A percentile compares a stretch with the other conserved stretches of the same genome.
phyloP scores from a whole-genome alignment of 192 early-diverging fungal genomes.

The Gamsiella multidivaricata region DNA sequence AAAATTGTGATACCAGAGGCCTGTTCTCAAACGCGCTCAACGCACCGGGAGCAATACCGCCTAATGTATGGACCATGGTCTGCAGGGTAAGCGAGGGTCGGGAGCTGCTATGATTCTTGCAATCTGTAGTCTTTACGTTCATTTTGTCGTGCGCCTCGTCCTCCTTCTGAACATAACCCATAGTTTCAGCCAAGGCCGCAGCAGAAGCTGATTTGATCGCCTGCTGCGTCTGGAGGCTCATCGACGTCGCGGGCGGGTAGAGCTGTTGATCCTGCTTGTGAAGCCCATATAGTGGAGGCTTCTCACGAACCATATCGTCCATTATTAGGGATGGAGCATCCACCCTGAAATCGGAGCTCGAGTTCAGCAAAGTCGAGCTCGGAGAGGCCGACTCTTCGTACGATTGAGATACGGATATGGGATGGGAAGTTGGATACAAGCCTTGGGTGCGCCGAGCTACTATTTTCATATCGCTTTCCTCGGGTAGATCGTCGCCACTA shows the following conservation, averaged over 20 bases:
- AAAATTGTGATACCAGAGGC: slow-evolving; percentile 25
- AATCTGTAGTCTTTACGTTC: not conserved
- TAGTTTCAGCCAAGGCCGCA: not conserved
- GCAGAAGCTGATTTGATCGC: not conserved
- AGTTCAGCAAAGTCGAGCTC: slow-evolving; percentile 25
- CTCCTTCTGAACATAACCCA: not conserved
- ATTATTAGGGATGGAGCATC: not conserved
- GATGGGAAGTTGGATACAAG: not conserved
- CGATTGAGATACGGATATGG: not conserved
- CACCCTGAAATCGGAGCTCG: slow-evolving; percentile 2
- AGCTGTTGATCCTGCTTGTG: slow-evolving; percentile 8
- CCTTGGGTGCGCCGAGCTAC: no score
- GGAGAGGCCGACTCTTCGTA: slow-evolving; percentile 5
- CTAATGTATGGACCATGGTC: slow-evolving; percentile 4
- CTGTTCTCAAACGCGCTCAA: slow-evolving; percentile 30
- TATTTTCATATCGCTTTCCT: no score
- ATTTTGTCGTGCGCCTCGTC: not conserved
- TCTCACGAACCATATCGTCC: not conserved
- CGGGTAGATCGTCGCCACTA: slow-evolving; percentile 5
- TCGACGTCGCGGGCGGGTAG: no score
- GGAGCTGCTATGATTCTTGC: not conserved
- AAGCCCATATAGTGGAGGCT: slow-evolving; percentile 15
- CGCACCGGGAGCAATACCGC: slow-evolving; percentile 33
- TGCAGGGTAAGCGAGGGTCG: slow-evolving; percentile 23
- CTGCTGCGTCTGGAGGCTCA: not conserved